phyloP scores from a whole-genome alignment of 164 flowering plant species.

The Stephania cephalantha region DNA sequence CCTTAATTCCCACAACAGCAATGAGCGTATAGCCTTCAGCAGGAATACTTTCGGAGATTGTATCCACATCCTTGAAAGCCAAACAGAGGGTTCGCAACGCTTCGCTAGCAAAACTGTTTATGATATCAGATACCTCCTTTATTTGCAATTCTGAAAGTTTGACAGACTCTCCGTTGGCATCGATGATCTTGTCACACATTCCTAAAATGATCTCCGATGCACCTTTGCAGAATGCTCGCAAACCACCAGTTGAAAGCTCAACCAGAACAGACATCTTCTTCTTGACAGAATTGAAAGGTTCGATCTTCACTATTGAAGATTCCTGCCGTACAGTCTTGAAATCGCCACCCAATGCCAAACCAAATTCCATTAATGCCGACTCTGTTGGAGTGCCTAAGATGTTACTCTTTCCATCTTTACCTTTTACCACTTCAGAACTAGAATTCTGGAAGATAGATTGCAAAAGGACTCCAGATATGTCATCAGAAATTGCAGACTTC shows the following conservation, averaged over 20 bases:
- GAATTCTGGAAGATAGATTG: constrained; percentile 11
- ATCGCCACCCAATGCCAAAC: constrained; percentile 12
- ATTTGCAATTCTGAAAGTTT: constrained; percentile 3
- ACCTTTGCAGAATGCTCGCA: constrained; percentile 11
- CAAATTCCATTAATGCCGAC: constrained; percentile 12
- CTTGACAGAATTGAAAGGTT: constrained; percentile 11
- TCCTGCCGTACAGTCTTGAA: constrained; percentile 2
- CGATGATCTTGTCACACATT: constrained; percentile 10
- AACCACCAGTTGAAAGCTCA: constrained; percentile 11
- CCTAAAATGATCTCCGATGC: constrained; percentile 11
- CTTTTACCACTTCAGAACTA: constrained; percentile 9
- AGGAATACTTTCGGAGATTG: constrained; percentile 4
- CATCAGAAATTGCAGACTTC: not conserved
- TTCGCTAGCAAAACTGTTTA: constrained; percentile 11
- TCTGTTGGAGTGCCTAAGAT: constrained; percentile 13
- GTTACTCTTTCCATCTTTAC: constrained; percentile 9
- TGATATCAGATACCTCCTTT: constrained; percentile 2
- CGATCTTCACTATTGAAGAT: constrained; percentile 7
- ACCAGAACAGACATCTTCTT: constrained; percentile 13
- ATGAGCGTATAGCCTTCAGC: constrained; percentile 11
- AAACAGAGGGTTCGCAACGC: constrained; percentile 10
- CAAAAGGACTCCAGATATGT: not conserved
- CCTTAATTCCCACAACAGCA: constrained; percentile 13
- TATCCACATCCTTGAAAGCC: constrained; percentile 11
- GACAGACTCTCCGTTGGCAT: constrained; percentile 4